phyloP scores from a whole-genome alignment of 140 eudicot genomes.

The Ambrosia hybrid region DNA sequence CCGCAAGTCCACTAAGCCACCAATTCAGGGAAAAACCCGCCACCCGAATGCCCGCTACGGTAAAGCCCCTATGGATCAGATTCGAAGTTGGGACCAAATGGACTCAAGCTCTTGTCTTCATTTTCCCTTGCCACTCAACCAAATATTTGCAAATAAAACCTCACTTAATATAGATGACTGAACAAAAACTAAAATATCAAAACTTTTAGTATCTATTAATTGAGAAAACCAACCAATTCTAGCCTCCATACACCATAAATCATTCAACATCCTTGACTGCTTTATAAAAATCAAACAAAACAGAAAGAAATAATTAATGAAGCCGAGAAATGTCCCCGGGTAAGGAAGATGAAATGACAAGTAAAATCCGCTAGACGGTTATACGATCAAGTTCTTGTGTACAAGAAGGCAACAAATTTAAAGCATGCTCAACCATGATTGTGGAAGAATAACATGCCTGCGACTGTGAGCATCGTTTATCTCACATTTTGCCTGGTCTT shows the following conservation, averaged over 20 bases:
- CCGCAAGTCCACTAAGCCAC: too few relatives aligned
- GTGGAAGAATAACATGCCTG: constrained; percentile 7
- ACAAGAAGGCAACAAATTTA: constrained; percentile 14
- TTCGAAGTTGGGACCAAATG: too few relatives aligned
- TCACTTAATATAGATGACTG: too few relatives aligned
- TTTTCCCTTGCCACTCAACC: too few relatives aligned
- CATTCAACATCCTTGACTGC: constrained; percentile 27
- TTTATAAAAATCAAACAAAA: constrained; percentile 26
- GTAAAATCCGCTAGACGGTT: constrained; percentile 27
- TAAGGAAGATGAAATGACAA: not conserved
- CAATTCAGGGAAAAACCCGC: too few relatives aligned
- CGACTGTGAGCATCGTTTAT: constrained; percentile 22
- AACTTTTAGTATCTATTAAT: constrained; percentile 23
- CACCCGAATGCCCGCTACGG: too few relatives aligned
- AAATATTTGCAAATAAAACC: too few relatives aligned
- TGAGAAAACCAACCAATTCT: constrained; percentile 24
- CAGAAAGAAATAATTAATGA: constrained; percentile 21
- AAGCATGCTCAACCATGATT: not conserved
- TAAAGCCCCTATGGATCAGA: too few relatives aligned
- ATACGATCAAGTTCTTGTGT: constrained; percentile 29
- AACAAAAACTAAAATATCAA: not conserved
- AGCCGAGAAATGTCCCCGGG: constrained; percentile 19
- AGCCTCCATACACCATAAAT: constrained; percentile 37
- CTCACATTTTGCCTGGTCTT: constrained; percentile 77
- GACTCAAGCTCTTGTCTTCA: too few relatives aligned